Evolutionary conservation across 1,139 yeast species (phyloP), one percentile per base, ranked within the genome.

Genomic region (Protomyces inouyei): DNA sequence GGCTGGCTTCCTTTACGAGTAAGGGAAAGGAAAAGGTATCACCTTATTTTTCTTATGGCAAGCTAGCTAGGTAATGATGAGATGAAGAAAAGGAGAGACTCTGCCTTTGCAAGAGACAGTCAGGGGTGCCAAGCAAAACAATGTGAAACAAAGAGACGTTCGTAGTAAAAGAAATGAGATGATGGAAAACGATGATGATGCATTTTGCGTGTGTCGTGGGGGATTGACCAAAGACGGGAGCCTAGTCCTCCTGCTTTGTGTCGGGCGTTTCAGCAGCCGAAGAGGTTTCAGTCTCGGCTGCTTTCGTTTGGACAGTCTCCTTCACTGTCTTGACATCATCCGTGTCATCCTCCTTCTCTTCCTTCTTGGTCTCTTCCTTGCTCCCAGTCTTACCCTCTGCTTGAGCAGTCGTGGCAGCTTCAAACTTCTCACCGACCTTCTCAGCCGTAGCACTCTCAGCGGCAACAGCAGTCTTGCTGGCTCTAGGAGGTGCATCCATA

Each of bases 401-500:
- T 37, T 37, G n/a, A n/a, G n/a, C 40, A 3, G 40, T 12, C 12
- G 9, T n/a, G 10, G 18, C n/a, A 12, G n/a, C 18, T 38, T 28
- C 32, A 28, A 38, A 3, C 43, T 38, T 38, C 16, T 38, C 43
- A 38, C 14, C 16, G 18, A 14, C 6, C 43, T 14, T 38, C n/a
- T 38, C 32, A 28, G 32, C 43, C 43, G 43, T 38, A 4, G n/a
- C 43, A 14, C 16, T 38, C 18, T 38, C 43, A 14, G 43, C 43
- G 8, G 43, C 43, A 38, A 38, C 18, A 6, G n/a, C 43, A 14
- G n/a, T 16, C 43, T 38, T 38, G 43, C 23, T 21, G 12, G 52
- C 16, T 6, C 18, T 25, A 23, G 48, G 48, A 10, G 66, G 61
- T 8, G 57, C 32, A 23, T 64, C 66, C 12, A 66, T 52, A 21